Conservation (phyloP, 2,329 filamentous ascomycete species). For the Neopestalotiopsis sp. region DNA sequence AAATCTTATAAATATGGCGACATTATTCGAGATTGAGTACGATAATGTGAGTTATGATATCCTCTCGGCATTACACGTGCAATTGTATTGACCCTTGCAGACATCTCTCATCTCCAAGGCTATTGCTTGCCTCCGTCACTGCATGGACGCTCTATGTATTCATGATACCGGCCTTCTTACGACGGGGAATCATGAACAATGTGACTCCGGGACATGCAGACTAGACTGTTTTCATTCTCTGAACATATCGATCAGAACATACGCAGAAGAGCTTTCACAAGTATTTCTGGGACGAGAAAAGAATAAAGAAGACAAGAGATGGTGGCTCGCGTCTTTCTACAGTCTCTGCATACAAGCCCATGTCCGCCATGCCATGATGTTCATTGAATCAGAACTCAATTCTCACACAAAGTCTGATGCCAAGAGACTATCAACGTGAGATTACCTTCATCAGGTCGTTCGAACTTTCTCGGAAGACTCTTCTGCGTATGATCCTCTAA, state of each 20-base stretch:
- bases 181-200: neutral
- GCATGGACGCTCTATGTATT: neutral
- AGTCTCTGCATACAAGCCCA: conserved; percentile 1
- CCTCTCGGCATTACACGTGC: neutral
- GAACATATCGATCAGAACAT: neutral
- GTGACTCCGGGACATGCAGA: neutral
- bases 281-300: neutral
- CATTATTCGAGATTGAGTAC: neutral
- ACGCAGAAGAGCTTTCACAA: neutral
- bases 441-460: neutral
- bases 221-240: neutral
- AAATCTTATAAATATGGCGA: neutral
- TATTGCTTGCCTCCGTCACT: neutral
- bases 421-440: neutral
- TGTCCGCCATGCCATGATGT: neutral
- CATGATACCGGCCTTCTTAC: neutral
- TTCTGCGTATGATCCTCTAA: neutral
- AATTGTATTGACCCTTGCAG: neutral
- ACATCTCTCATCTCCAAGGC: neutral
- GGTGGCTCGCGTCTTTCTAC: conserved; percentile 1
- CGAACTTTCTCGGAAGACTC: neutral
- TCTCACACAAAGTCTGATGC: neutral
- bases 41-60: neutral
- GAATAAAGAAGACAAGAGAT: neutral
- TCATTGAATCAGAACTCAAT: conserved; percentile 4